A percentile compares a stretch with the other conserved stretches of the same genome.
phyloP scores from a whole-genome alignment of 2,329 filamentous ascomycete species.

The Phyllachora maydis region DNA sequence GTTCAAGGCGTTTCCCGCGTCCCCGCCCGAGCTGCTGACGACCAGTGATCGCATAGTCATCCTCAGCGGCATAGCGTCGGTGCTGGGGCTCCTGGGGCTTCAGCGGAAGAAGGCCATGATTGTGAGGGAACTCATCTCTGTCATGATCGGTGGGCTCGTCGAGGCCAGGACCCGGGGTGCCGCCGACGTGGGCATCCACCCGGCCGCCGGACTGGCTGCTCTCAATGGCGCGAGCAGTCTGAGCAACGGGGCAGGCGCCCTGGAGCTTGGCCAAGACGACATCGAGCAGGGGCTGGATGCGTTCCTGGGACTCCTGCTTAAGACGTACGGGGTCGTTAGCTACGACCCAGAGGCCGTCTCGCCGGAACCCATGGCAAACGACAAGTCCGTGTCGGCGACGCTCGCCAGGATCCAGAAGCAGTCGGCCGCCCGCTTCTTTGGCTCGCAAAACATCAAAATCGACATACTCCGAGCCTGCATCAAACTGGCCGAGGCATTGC shows the following conservation, averaged over 20 bases:
- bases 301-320: slow-evolving; percentile 38
- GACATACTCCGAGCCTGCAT: slow-evolving; percentile 80
- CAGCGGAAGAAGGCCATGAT: slow-evolving; percentile 84
- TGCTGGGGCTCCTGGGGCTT: slow-evolving; percentile 61
- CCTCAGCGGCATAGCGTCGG: slow-evolving; percentile 67
- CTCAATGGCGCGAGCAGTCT: slow-evolving; percentile 35
- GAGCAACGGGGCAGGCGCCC: slow-evolving; percentile 24
- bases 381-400: slow-evolving; percentile 29
- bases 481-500: slow-evolving; percentile 81
- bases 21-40: slow-evolving; percentile 44
- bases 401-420: slow-evolving; percentile 38
- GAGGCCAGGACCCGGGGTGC: slow-evolving; percentile 84
- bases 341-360: slow-evolving; percentile 22
- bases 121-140: slow-evolving; percentile 64
- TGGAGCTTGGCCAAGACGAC: slow-evolving; percentile 35
- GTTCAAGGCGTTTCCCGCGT: slow-evolving; percentile 50
- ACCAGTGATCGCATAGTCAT: slow-evolving; percentile 60
- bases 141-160: slow-evolving; percentile 66
- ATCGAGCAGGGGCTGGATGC: slow-evolving; percentile 45
- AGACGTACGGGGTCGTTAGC: slow-evolving; percentile 41
- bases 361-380: slow-evolving; percentile 6
- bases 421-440: slow-evolving; percentile 42
- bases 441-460: slow-evolving; percentile 61
- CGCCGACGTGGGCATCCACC: slow-evolving; percentile 90
- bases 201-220: slow-evolving; percentile 66